Percentiles rank a stretch among this genome's conserved stretches.
Evolutionary conservation across 2,329 filamentous ascomycete species (phyloP).

Genomic region (Fusarium graminum): DNA sequence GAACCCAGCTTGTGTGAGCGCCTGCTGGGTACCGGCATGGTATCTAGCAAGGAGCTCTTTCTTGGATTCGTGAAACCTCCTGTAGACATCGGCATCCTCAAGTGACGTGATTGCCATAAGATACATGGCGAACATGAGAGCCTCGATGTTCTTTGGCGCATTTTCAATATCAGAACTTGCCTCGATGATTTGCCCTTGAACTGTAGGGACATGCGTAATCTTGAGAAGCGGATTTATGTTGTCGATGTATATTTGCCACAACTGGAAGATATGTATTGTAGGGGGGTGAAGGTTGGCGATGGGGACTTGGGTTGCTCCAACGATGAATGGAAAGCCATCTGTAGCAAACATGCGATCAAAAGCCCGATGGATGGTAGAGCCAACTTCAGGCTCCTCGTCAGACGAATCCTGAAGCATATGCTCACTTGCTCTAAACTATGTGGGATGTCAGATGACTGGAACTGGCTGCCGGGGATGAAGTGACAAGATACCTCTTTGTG

Average conservation of each 20-base stretch:
- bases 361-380: slow-evolving; percentile 67
- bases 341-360: slow-evolving; percentile 71
- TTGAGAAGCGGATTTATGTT: slow-evolving; percentile 79
- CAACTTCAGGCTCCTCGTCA: slow-evolving; percentile 68
- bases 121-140: slow-evolving; percentile 77
- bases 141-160: slow-evolving; percentile 70
- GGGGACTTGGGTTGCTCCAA: slow-evolving; percentile 60
- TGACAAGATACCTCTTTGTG: slow-evolving; percentile 62
- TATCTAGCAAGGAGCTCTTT: slow-evolving; percentile 64
- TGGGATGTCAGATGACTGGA: slow-evolving; percentile 20
- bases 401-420: slow-evolving; percentile 65
- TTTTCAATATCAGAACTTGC: slow-evolving; percentile 68
- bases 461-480: background rate
- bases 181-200: slow-evolving; percentile 74
- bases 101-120: slow-evolving; percentile 70
- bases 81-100: slow-evolving; percentile 67
- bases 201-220: slow-evolving; percentile 74
- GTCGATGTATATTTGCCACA: slow-evolving; percentile 78
- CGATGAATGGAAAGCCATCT: slow-evolving; percentile 70
- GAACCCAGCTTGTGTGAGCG: slow-evolving; percentile 75
- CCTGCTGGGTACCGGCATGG: slow-evolving; percentile 71
- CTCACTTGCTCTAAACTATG: slow-evolving; percentile 65
- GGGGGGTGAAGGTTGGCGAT: slow-evolving; percentile 65
- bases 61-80: slow-evolving; percentile 67
- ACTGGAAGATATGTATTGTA: slow-evolving; percentile 70